Conservation (phyloP, 2,329 filamentous ascomycete species). For the Hymenoscyphus albidus region DNA sequence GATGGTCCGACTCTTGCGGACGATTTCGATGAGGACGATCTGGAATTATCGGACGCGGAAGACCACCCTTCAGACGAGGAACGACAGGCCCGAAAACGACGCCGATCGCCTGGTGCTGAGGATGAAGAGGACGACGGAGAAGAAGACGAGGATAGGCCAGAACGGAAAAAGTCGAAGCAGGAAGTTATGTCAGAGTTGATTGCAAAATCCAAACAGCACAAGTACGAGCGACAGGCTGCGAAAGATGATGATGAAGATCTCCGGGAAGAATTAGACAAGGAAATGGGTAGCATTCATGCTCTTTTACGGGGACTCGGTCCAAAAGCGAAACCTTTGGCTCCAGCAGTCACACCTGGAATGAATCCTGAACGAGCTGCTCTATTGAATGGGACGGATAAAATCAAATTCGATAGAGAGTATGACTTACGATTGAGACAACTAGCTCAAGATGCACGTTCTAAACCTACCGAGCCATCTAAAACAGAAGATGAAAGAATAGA, state of each 20-base stretch:
- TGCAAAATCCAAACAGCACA: slow-evolving; percentile 92
- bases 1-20: slow-evolving; percentile 54
- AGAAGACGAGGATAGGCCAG: slow-evolving; percentile 57
- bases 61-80: slow-evolving; percentile 54
- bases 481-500: slow-evolving; percentile 81
- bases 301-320: slow-evolving; percentile 60
- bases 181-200: slow-evolving; percentile 99
- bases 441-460: slow-evolving; percentile 77
- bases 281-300: slow-evolving; percentile 70
- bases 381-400: slow-evolving; percentile 56
- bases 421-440: slow-evolving; percentile 79
- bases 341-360: slow-evolving; percentile 43
- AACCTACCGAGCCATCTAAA: slow-evolving; percentile 83
- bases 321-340: slow-evolving; percentile 41
- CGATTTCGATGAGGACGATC: slow-evolving; percentile 76
- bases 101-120: slow-evolving; percentile 48
- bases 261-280: slow-evolving; percentile 78
- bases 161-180: slow-evolving; percentile 89
- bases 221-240: slow-evolving; percentile 85
- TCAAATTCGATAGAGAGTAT: slow-evolving; percentile 78
- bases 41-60: slow-evolving; percentile 55
- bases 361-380: slow-evolving; percentile 62
- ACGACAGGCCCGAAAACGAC: slow-evolving; percentile 52
- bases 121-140: slow-evolving; percentile 48
- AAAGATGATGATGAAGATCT: slow-evolving; percentile 94